Evolutionary conservation across 2,329 filamentous ascomycete species (phyloP).

Genomic region (Arthrobotrys megalospora): DNA sequence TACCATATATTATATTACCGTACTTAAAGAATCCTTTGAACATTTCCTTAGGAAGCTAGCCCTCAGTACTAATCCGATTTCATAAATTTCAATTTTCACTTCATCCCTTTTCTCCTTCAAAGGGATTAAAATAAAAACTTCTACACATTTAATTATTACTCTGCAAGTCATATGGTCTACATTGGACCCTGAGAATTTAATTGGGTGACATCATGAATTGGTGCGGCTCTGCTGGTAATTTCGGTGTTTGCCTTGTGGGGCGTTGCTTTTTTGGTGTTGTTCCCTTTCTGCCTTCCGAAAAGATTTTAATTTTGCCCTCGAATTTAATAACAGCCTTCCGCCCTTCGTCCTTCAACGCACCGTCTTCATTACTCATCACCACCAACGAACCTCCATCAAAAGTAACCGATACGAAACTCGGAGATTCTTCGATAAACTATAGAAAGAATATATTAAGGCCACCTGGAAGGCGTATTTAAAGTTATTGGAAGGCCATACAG

Average conservation of each 20-base stretch:
- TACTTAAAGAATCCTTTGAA: no score
- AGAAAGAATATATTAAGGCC: conserved; percentile 9
- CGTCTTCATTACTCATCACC: conserved; percentile 27
- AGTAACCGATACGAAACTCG: conserved; percentile 1
- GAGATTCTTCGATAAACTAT: neutral
- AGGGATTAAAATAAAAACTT: no score
- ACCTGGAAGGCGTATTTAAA: conserved; percentile 10
- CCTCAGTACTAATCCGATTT: neutral
- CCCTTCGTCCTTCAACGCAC: neutral
- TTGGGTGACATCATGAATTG: neutral
- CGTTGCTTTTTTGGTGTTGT: conserved; percentile 44
- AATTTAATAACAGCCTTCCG: conserved; percentile 27
- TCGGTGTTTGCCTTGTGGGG: conserved; percentile 9
- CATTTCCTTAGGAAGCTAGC: neutral
- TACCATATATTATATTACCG: conserved; percentile 6
- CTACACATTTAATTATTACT: no score
- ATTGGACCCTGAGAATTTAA: no score
- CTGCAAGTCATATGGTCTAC: no score
- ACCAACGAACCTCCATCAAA: neutral
- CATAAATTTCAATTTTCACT: no score
- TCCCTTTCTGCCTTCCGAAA: conserved; percentile 37
- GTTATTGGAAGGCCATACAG: conserved; percentile 17
- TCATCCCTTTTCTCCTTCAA: no score
- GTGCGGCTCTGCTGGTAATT: conserved; percentile 12
- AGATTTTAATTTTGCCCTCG: conserved; percentile 46